Evolutionary conservation across 768 basidiomycete species (phyloP), one percentile per base, ranked within the genome.

Genomic region (Coprinopsis sp.): DNA sequence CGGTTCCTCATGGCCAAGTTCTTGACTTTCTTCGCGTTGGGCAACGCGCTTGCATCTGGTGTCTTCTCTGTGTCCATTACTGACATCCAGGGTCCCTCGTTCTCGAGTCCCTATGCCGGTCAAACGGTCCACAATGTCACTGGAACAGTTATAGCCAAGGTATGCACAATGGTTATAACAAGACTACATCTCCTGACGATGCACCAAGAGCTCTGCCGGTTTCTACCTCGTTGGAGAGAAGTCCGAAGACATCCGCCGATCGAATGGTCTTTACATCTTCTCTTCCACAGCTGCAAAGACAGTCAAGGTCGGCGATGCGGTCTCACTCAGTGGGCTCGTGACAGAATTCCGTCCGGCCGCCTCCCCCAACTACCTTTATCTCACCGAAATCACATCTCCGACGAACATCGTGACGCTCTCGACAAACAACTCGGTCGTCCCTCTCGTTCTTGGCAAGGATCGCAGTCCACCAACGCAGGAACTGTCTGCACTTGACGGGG

Each of bases 101-200:
- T 69, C 50, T 63, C 61, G 51, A 78, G 77, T 25, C 76, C 78
- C 44, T 54, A 72, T 10, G 57, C 51, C 23, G 74, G 76, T 0
- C 65, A 76, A 46, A 63, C 58, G 4, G 75, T 81, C 6, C 54
- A 63, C 21, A 69, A 72, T 54, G 63, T 82, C 7, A 72, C 70
- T 22, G 79, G 76, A 13, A 50, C 77, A 4, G 76, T 79, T 0
- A 74, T 76, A 6, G 77, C 78, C 4, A 79, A 77, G 65, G 79
- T 77, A 54, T 19, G 43, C 6, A 6, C 19, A 31, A 16, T 33
- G 23, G 50, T 18, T 37, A 16, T 21, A 1, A 37, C 40, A 12
- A 3, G 11, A 36, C 16, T 11, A 23, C 3, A 22, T 10, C 21
- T 7, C 28, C 6, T n/a, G 2, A 12, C 43, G 10, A n/a, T 24